Evolutionary conservation across 2,329 filamentous ascomycete species (phyloP), one percentile per base, ranked within the genome.

Genomic region (Botrytis porri): DNA sequence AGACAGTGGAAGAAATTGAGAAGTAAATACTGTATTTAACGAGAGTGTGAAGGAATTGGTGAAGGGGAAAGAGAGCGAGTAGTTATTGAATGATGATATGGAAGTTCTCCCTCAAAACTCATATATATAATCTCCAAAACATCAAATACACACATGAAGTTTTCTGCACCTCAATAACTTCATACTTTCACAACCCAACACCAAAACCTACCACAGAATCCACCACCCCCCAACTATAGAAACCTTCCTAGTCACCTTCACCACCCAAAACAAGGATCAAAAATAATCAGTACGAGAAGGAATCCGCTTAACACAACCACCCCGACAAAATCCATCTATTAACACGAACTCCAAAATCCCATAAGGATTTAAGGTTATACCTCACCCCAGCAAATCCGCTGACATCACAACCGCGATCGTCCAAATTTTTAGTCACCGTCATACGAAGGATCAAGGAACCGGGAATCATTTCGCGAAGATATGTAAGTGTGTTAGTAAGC

Each of bases 221-320:
- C 64, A 14, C 45, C 32, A 29, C 0, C n/a, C 8, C 16, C 64
- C 64, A 66, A 66, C 45, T 54, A 66, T 66, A 66, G 64, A 54
- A 64, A 39, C 4, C 3, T 20, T 39, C 45, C 20, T 18, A 20
- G n/a, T 32, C 25, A 22, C 8, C 1, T n/a, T 4, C 12, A 22
- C 4, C 2, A 9, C 9, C 2, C 29, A 25, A 29, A 29, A 18
- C 64, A 54, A 22, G 45, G 35, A 16, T 22, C 1, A 3, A 39
- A 37, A 66, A 54, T 54, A 32, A 51, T 66, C 32, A 66, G 64
- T 66, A 54, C 45, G 64, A 54, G 64, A 54, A 66, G 45, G 45
- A 66, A 51, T 32, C 6, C 0, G 12, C 9, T 35, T 8, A 9
- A 20, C 16, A 41, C 37, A 29, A 41, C 14, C 37, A 20, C 4